Percentiles rank a stretch among this genome's conserved stretches.
Evolutionary conservation across 768 basidiomycete species (phyloP).

Genomic region (Russula griseocarnosa): DNA sequence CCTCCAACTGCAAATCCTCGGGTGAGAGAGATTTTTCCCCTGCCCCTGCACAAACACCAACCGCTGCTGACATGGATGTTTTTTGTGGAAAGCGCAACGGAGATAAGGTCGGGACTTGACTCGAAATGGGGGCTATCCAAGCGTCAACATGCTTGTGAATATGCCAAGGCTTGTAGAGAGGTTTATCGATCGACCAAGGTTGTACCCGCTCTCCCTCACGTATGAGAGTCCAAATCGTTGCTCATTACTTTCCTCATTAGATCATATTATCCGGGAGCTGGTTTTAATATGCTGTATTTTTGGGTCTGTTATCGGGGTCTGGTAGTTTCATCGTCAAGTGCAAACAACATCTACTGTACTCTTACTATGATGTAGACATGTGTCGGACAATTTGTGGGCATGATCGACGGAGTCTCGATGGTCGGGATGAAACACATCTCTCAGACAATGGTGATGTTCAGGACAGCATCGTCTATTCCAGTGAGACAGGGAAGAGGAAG

Average conservation of each 20-base stretch:
- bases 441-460: too few relatives aligned
- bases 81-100: not conserved
- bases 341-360: too few relatives aligned
- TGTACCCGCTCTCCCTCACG: too few relatives aligned
- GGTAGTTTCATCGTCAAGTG: not conserved
- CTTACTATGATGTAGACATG: not conserved
- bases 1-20: not conserved
- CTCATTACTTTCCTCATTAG: not conserved
- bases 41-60: not conserved
- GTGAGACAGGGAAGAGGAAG: too few relatives aligned
- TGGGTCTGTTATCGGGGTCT: not conserved
- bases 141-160: not conserved
- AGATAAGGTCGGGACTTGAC: not conserved
- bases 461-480: too few relatives aligned
- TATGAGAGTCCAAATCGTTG: too few relatives aligned
- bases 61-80: not conserved
- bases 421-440: too few relatives aligned
- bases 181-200: not conserved
- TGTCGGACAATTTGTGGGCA: not conserved
- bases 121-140: not conserved
- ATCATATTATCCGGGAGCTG: not conserved
- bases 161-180: not conserved
- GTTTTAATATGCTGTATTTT: not conserved
- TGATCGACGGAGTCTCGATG: too few relatives aligned
- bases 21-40: not conserved